Conservation (phyloP, 202 grass and related monocot species). For the Bolboschoenoplectus hybrid region DNA sequence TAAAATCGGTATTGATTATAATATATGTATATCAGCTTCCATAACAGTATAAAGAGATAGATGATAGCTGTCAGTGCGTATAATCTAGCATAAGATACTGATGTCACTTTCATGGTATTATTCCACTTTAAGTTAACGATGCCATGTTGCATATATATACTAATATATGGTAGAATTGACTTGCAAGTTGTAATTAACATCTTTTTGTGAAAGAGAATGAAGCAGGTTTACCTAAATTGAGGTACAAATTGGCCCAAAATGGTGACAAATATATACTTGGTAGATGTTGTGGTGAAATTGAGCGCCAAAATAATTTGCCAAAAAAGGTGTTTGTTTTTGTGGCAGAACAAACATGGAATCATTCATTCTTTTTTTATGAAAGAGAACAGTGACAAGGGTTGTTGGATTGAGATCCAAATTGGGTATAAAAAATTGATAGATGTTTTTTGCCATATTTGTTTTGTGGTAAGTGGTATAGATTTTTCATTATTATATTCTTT, state of each 20-base stretch:
- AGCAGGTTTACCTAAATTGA: slow-evolving; percentile 12
- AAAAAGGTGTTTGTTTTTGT: background rate
- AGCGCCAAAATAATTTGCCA: background rate
- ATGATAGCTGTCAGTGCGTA: slow-evolving; percentile 8
- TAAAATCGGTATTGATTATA: no score
- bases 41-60: background rate
- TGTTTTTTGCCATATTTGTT: background rate
- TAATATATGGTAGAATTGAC: background rate
- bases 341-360: background rate
- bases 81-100: slow-evolving; percentile 29
- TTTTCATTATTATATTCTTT: background rate
- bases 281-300: background rate
- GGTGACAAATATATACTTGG: background rate
- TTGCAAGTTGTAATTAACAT: no score
- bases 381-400: background rate
- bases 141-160: no score
- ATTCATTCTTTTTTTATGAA: slow-evolving; percentile 12
- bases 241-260: background rate
- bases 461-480: no score
- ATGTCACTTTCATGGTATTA: slow-evolving; percentile 29
- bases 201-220: background rate
- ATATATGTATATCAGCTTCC: no score
- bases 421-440: background rate
- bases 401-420: background rate
- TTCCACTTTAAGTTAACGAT: slow-evolving; percentile 8